Evolutionary conservation across 257 asterid species (phyloP).

Genomic region (Penstemon eatonii): DNA sequence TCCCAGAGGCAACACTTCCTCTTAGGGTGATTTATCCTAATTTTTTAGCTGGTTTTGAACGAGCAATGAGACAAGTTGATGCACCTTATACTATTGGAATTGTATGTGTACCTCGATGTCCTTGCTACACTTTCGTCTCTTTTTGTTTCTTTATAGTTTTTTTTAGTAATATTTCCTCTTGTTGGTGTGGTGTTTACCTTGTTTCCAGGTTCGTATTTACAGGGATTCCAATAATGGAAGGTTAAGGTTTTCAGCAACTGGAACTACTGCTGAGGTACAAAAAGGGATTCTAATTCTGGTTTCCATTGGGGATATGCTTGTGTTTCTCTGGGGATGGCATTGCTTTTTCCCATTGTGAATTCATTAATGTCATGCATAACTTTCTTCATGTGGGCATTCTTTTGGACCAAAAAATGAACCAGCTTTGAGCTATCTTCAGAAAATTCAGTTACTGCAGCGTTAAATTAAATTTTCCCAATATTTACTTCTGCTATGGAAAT

Average conservation of each 20-base stretch:
- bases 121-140: conserved; percentile 15
- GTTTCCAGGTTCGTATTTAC: conserved; percentile 67
- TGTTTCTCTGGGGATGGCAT: conserved; percentile 18
- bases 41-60: conserved; percentile 82
- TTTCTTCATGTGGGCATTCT: neutral
- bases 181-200: conserved; percentile 23
- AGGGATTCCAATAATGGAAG: conserved; percentile 56
- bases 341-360: conserved; percentile 4
- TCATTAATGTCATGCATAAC: conserved; percentile 6
- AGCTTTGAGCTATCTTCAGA: conserved; percentile 17
- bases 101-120: conserved; percentile 49
- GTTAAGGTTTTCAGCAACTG: conserved; percentile 62
- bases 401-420: conserved; percentile 10
- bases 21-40: conserved; percentile 74
- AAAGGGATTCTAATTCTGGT: conserved; percentile 15
- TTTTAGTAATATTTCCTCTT: conserved; percentile 24
- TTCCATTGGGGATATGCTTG: conserved; percentile 4
- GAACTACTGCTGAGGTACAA: conserved; percentile 93
- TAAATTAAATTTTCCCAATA: neutral
- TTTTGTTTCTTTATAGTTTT: conserved; percentile 18
- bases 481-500: neutral
- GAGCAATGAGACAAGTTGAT: conserved; percentile 75
- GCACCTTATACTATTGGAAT: conserved; percentile 84
- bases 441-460: conserved; percentile 12
- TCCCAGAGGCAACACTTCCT: conserved; percentile 97